Percentiles rank a stretch among this genome's conserved stretches.
These are phyloP conservation scores for Porcisia hertigi DNA, from an alignment of 208 protist genomes.

Conservation along the genomic window DNA sequence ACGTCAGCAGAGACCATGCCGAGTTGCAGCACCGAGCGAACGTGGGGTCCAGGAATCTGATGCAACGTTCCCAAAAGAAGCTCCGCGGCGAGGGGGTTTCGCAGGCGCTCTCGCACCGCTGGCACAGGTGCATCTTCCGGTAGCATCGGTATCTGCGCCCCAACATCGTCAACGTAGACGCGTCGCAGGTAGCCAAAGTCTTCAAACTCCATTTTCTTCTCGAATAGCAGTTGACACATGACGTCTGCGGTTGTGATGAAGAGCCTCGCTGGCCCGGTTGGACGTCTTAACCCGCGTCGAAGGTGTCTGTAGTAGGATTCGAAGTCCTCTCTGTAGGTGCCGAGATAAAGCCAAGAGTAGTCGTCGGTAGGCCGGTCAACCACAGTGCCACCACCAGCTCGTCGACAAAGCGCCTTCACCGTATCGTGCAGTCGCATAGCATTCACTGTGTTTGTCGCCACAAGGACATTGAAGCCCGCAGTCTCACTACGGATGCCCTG, in stretches of 20 bases:
- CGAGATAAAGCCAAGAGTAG: constrained; percentile 73
- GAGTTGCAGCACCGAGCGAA: constrained; percentile 85
- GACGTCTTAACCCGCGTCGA: constrained; percentile 31
- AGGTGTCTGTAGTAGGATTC: constrained; percentile 55
- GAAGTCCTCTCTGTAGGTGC: constrained; percentile 54
- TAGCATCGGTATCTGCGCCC: constrained; percentile 67
- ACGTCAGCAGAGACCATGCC: constrained; percentile 79
- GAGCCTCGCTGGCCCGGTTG: constrained; percentile 53
- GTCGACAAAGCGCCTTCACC: constrained; percentile 50
- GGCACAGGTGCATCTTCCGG: constrained; percentile 45
- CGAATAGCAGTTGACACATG: constrained; percentile 79
- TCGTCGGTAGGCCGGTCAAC: constrained; percentile 67
- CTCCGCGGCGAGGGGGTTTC: constrained; percentile 74
- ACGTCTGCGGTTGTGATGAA: constrained; percentile 85
- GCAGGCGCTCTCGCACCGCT: constrained; percentile 59
- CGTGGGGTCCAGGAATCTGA: constrained; percentile 79
- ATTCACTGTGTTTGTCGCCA: constrained; percentile 62
- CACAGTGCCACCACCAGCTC: constrained; percentile 42
- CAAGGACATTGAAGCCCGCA: constrained; percentile 74
- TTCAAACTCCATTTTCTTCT: constrained; percentile 88
- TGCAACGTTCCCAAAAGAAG: constrained; percentile 83
- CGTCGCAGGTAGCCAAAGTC: constrained; percentile 83
- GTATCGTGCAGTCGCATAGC: constrained; percentile 66
- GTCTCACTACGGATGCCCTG: constrained; percentile 70
- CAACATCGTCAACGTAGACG: constrained; percentile 84